Base-by-base conservation (phyloP, 352 stramenopile genomes). In the Aphanomyces stellatus region DNA sequence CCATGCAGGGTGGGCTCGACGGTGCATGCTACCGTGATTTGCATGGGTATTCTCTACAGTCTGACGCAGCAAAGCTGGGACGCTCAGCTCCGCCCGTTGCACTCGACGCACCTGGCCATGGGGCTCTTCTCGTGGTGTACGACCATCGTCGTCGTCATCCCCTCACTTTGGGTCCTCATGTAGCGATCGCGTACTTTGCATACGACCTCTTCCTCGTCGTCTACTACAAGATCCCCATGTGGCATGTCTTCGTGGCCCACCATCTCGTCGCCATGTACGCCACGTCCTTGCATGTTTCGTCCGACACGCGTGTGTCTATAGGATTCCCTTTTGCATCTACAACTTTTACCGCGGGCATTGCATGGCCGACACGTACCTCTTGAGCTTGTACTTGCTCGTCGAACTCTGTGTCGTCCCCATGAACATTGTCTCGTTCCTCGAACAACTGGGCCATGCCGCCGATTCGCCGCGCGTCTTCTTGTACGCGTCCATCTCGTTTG, bases 341-440 rank as follows among this genome's bases (percentile, higher is more conserved):
- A 92, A 87, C 31, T 87, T 91, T 73, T 74, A 87, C 70, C 31
- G 79, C 0, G 82, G 81, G 51, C 30, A 30, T 34, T 93, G 85
- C 60, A 75, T 71, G 17, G 82, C 90, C 72, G 81, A 91, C 61
- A 68, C 88, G 65, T 93, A 90, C 69, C 69, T 91, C 62, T 72
- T 93, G 53, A 85, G 80, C 69, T 73, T 91, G 37, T 93, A 91
- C 56, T 69, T 93, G 64, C 77, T 93, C 53, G 85, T 93, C n/a
- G 85, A 93, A 65, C 80, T 91, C 41, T 85, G 83, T 1, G 80
- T 91, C 35, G 84, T 91, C 34, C 85, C 85, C 61, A 81, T 93
- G 48, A 93, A 93, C 69, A 65, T 90, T 51, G 85, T 81, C 30
- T 88, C 79, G 37, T 86, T 93, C 69, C 74, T 93, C 46, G 85